phyloP scores from a whole-genome alignment of 345 rosid species.

The Draba incana region DNA sequence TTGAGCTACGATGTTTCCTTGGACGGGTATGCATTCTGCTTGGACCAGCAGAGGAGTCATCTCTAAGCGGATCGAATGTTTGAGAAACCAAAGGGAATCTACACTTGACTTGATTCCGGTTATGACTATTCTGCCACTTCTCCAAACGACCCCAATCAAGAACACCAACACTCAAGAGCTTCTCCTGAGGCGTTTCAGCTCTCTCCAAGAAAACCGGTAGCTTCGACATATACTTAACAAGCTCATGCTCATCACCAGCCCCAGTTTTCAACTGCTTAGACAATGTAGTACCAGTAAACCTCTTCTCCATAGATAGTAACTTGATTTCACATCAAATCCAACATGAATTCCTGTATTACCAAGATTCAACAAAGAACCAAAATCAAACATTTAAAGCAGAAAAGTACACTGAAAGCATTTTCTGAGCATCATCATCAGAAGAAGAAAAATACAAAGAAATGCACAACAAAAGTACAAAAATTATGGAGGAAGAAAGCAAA shows the following conservation, averaged over 20 bases:
- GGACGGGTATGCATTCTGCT: slow-evolving; percentile 49
- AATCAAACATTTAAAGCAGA: slow-evolving; percentile 8
- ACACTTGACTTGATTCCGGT: slow-evolving; percentile 45
- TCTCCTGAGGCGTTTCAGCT: slow-evolving; percentile 58
- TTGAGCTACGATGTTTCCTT: slow-evolving; percentile 46
- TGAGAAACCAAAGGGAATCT: slow-evolving; percentile 54
- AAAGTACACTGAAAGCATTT: slow-evolving; percentile 12
- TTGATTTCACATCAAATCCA: slow-evolving; percentile 25
- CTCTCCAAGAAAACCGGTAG: slow-evolving; percentile 82
- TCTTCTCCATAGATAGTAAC: slow-evolving; percentile 27
- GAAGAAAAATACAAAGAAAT: background rate
- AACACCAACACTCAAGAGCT: slow-evolving; percentile 80
- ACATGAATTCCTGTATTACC: slow-evolving; percentile 20
- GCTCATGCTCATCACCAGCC: slow-evolving; percentile 58
- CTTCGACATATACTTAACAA: slow-evolving; percentile 86
- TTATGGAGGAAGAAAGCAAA: background rate
- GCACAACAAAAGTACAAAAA: background rate
- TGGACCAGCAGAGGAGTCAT: slow-evolving; percentile 55
- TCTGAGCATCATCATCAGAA: slow-evolving; percentile 18
- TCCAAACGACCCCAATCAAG: slow-evolving; percentile 91
- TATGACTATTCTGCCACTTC: slow-evolving; percentile 73
- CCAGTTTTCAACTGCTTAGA: slow-evolving; percentile 28
- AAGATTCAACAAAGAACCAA: slow-evolving; percentile 15
- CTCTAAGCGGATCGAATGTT: slow-evolving; percentile 48
- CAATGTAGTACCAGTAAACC: slow-evolving; percentile 3